A percentile compares a stretch with the other conserved stretches of the same genome.
These are phyloP conservation scores for Phaeotremella fagi DNA, from an alignment of 768 basidiomycete species.

Conservation along the genomic window DNA sequence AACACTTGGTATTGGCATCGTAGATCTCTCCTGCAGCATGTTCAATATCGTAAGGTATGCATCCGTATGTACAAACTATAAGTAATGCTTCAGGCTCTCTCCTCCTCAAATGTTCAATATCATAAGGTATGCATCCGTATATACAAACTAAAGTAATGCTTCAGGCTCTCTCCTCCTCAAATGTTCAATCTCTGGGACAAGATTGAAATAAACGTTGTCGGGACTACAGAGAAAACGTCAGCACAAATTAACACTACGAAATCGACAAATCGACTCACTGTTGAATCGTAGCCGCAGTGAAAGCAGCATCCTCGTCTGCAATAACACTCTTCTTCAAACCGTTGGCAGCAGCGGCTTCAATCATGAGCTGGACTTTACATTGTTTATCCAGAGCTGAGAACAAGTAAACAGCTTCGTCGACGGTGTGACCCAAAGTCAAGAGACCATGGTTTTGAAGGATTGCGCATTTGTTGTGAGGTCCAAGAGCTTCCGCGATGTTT, in stretches of 20 bases:
- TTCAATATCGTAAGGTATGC: too few species aligned
- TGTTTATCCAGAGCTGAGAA: constrained; percentile 36
- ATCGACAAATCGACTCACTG: constrained; percentile 16
- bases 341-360: constrained; percentile 28
- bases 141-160: constrained; percentile 4
- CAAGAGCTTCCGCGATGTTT: constrained; percentile 51
- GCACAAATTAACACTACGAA: neutral
- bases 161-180: constrained; percentile 22
- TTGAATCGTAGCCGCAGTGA: constrained; percentile 29
- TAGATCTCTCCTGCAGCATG: too few species aligned
- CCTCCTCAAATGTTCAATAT: too few species aligned
- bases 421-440: constrained; percentile 34
- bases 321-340: constrained; percentile 27
- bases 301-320: constrained; percentile 24
- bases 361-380: constrained; percentile 31
- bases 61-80: neutral
- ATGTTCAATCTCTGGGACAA: constrained; percentile 27
- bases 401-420: constrained; percentile 28
- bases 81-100: constrained; percentile 20
- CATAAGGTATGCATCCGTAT: too few species aligned
- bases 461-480: constrained; percentile 29
- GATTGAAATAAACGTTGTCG: constrained; percentile 28
- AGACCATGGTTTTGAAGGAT: constrained; percentile 45
- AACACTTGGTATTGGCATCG: too few species aligned
- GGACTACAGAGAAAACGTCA: constrained; percentile 5